Evolutionary conservation across 192 early-diverging fungal species (phyloP).

Genomic region (Coemansia sp.): DNA sequence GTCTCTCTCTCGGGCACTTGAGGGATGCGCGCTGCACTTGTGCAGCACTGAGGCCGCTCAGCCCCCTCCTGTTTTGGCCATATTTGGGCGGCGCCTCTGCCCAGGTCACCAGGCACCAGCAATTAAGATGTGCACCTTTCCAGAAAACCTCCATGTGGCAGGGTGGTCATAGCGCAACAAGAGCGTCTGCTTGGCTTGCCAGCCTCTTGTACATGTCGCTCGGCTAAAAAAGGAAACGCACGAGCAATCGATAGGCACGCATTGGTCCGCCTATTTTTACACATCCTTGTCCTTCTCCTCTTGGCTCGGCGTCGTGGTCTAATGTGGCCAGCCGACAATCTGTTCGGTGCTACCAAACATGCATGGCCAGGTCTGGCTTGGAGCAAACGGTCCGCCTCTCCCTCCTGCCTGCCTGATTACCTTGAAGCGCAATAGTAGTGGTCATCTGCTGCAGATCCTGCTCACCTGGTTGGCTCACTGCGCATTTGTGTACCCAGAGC

Average conservation of each 20-base stretch:
- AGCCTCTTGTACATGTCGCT: background rate
- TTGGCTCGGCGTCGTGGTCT: background rate
- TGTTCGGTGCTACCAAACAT: background rate
- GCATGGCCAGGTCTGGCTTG: background rate
- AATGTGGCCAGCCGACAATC: constrained; percentile 1
- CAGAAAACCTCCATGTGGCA: constrained; percentile 5
- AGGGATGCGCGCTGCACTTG: background rate
- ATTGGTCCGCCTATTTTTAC: constrained; percentile 2
- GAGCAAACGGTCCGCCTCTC: background rate
- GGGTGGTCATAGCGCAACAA: constrained; percentile 6
- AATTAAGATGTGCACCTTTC: background rate
- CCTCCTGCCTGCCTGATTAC: background rate
- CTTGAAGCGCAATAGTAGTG: background rate
- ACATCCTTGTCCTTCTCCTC: background rate
- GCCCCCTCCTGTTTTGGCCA: background rate
- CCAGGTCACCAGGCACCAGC: background rate
- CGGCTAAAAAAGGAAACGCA: background rate
- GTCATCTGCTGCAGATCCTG: constrained; percentile 3
- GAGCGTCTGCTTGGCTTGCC: background rate
- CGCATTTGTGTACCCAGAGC: background rate
- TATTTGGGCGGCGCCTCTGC: background rate
- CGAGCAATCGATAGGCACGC: constrained; percentile 2
- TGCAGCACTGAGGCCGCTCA: background rate
- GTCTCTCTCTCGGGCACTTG: too few species aligned
- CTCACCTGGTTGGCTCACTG: constrained; percentile 1